Base-by-base conservation (phyloP, 1,139 yeast species). In the Pichia sp. region DNA sequence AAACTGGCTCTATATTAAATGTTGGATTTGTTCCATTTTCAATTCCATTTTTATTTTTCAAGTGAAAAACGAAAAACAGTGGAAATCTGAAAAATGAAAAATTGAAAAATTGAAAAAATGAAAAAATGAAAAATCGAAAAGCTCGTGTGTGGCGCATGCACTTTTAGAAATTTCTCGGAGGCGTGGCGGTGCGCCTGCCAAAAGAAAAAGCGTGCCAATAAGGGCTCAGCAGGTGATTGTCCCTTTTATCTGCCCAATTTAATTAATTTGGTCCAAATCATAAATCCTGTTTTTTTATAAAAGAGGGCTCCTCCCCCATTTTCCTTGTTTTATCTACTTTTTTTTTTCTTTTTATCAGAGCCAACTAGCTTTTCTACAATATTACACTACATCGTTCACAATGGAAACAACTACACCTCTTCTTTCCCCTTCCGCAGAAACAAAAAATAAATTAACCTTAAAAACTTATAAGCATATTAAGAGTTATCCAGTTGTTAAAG, bases 401-500 rank as follows among this genome's bases (percentile, higher is more conserved):
- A 34, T 34, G 38, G 4, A 34, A 6, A n/a, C 38, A 34, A 34
- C 19, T n/a, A 10, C 9, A n/a, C 19, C 38, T 7, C 10, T 34
- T n/a, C 19, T 34, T 34, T 10, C 8, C 3, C 19, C 38, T 34
- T n/a, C 19, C 18, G 10, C 10, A 11, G 19, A 34, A 34, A 3
- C 25, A 38, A n/a, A 19, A 38, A 38, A 38, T 16, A 38, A 38
- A 38, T 19, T 38, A 38, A 19, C 25, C 11, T 38, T 38, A n/a
- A 38, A 38, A 19, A 38, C 41, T 38, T 38, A 5, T 11, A 38
- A 38, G 8, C 41, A 38, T 19, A 11, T 38, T 19, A 5, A 10
- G 13, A 5, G 3, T 10, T 38, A 39, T 39, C 42, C 42, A 5
- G n/a, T 25, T 6, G 42, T 39, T 22, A 44, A 57, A 11, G 64